Evolutionary conservation across 2,329 filamentous ascomycete genomes (phyloP).

Genomic region (Penicillium janthinellum): DNA sequence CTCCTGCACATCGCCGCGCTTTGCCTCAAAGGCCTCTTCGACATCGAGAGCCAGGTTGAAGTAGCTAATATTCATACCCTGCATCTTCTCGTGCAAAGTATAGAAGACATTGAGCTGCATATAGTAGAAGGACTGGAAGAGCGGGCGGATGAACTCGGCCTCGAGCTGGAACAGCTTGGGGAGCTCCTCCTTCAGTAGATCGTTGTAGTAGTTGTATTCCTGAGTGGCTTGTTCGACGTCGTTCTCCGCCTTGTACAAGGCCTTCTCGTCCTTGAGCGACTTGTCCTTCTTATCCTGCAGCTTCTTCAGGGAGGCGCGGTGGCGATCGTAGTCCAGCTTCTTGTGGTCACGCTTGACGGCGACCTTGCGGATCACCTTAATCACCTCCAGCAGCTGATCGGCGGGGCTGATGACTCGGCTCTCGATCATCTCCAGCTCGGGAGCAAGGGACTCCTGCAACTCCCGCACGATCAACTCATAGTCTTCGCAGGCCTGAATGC

Average conservation of each 20-base stretch:
- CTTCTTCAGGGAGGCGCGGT: slow-evolving; percentile 82
- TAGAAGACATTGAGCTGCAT: slow-evolving; percentile 99
- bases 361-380: slow-evolving; percentile 92
- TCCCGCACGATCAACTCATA: slow-evolving; percentile 91
- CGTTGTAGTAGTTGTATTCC: slow-evolving; percentile 98
- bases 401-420: slow-evolving; percentile 86
- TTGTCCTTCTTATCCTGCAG: slow-evolving; percentile 98
- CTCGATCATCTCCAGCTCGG: slow-evolving; percentile 98
- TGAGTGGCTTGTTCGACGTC: slow-evolving; percentile 90
- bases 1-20: slow-evolving; percentile 85
- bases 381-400: slow-evolving; percentile 88
- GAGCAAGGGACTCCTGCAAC: slow-evolving; percentile 81
- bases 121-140: slow-evolving; percentile 99
- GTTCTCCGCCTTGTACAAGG: slow-evolving; percentile 90
- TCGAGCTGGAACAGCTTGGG: slow-evolving; percentile 89
- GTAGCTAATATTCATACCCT: slow-evolving; percentile 94
- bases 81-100: slow-evolving; percentile 97
- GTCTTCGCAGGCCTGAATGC: slow-evolving; percentile 93
- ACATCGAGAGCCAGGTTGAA: slow-evolving; percentile 91
- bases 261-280: slow-evolving; percentile 94
- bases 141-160: slow-evolving; percentile 89
- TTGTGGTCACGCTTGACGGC: slow-evolving; percentile 93
- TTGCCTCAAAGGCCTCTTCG: slow-evolving; percentile 85
- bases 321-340: slow-evolving; percentile 92
- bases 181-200: slow-evolving; percentile 91